A percentile compares a stretch with the other conserved stretches of the same genome.
Evolutionary conservation across 2,329 filamentous ascomycete genomes (phyloP).

Genomic region (Scedosporium dehoogii): DNA sequence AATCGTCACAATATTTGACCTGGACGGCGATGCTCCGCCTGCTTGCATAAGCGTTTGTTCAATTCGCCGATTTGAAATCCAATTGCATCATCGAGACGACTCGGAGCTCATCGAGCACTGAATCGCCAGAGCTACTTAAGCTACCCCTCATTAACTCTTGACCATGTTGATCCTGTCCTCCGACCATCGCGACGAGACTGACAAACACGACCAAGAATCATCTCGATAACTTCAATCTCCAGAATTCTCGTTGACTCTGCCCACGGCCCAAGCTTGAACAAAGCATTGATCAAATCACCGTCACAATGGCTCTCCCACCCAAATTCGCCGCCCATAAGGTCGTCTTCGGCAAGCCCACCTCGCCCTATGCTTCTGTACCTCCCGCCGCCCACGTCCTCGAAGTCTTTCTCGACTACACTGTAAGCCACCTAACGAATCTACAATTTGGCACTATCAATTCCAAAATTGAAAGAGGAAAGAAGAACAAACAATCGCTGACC

Average conservation of each 20-base stretch:
- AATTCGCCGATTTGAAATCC: not conserved
- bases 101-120: not conserved
- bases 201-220: not conserved
- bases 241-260: not conserved
- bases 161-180: not conserved
- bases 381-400: constrained; percentile 50
- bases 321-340: constrained; percentile 68
- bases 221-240: not conserved
- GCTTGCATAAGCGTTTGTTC: not conserved
- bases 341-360: constrained; percentile 28
- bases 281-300: not conserved
- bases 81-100: not conserved
- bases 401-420: constrained; percentile 74
- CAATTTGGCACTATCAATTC: not conserved
- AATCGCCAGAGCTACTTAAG: not conserved
- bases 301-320: constrained; percentile 62
- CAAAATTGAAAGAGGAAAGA: not conserved
- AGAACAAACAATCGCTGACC: not conserved
- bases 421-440: not conserved
- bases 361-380: constrained; percentile 24
- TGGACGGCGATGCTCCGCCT: not conserved
- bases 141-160: not conserved
- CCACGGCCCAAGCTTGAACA: too few species aligned
- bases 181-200: not conserved
- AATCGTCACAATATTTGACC: too few species aligned